Percentiles rank a stretch among this genome's conserved stretches.
Conservation (phyloP, 2,329 filamentous ascomycete genomes). For the Ilyonectria robusta region DNA sequence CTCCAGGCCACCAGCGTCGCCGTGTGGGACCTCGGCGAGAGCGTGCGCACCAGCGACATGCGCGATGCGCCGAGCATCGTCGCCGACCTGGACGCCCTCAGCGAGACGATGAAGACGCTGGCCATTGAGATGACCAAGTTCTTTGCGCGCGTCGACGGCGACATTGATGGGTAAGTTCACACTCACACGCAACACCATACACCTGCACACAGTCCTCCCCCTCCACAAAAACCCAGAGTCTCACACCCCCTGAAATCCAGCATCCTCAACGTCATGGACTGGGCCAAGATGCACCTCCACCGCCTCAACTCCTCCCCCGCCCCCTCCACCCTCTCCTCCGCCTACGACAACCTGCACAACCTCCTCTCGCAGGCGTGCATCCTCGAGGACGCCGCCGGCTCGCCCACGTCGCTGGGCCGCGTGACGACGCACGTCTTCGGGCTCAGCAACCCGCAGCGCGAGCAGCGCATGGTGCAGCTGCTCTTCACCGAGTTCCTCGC, state of each 20-base stretch:
- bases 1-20: conserved; percentile 93
- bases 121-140: conserved; percentile 91
- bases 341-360: conserved; percentile 88
- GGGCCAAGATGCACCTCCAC: conserved; percentile 88
- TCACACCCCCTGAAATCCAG: conserved; percentile 55
- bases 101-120: conserved; percentile 86
- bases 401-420: conserved; percentile 77
- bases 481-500: conserved; percentile 88
- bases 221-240: conserved; percentile 17
- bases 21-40: conserved; percentile 95
- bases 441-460: conserved; percentile 84
- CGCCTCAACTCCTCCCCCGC: conserved; percentile 75
- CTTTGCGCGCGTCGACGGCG: conserved; percentile 93
- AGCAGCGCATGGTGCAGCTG: conserved; percentile 83
- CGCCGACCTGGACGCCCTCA: conserved; percentile 85
- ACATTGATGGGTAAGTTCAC: conserved; percentile 80
- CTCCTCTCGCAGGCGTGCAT: conserved; percentile 77
- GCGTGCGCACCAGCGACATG: conserved; percentile 90
- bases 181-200: background rate
- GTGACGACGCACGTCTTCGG: conserved; percentile 83
- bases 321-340: conserved; percentile 71
- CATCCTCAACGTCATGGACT: conserved; percentile 96
- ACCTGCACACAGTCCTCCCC: background rate
- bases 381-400: conserved; percentile 67
- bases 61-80: conserved; percentile 90